These are phyloP conservation scores for Athelia sp. DNA, from an alignment of 1,284 basidiomycete species.

Conservation along the genomic window DNA sequence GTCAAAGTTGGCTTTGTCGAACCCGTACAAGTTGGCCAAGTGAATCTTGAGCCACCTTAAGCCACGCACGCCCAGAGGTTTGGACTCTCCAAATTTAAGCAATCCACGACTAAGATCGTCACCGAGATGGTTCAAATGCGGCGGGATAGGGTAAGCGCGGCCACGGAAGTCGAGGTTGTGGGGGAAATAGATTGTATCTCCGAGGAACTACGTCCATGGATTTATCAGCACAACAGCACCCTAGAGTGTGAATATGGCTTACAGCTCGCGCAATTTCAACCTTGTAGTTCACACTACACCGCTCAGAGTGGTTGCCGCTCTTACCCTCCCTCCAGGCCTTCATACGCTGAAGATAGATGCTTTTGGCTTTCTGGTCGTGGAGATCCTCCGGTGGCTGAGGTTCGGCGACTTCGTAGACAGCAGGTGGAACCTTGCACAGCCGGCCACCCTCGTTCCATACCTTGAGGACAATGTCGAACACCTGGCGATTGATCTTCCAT, in stretches of 20 bases:
- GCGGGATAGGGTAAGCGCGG: slow-evolving; percentile 94
- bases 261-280: slow-evolving; percentile 94
- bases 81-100: slow-evolving; percentile 79
- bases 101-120: slow-evolving; percentile 93
- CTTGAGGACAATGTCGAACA: slow-evolving; percentile 69
- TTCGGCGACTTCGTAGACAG: slow-evolving; percentile 51
- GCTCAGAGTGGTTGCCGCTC: slow-evolving; percentile 82
- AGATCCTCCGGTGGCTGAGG: slow-evolving; percentile 63
- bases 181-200: slow-evolving; percentile 88
- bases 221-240: neutral
- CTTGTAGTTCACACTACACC: slow-evolving; percentile 96
- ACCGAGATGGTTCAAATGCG: slow-evolving; percentile 94
- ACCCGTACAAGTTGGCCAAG: slow-evolving; percentile 89
- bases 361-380: slow-evolving; percentile 63
- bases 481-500: slow-evolving; percentile 82
- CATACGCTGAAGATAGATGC: slow-evolving; percentile 55
- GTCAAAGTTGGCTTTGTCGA: slow-evolving; percentile 92
- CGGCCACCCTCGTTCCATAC: slow-evolving; percentile 85
- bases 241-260: slow-evolving; percentile 24
- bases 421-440: slow-evolving; percentile 76
- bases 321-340: slow-evolving; percentile 60
- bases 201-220: slow-evolving; percentile 55
- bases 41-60: slow-evolving; percentile 90
- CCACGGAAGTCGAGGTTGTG: slow-evolving; percentile 99
- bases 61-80: slow-evolving; percentile 78